These are phyloP conservation scores for Claviceps sp. DNA, from an alignment of 2,329 filamentous ascomycete genomes.

Conservation along the genomic window DNA sequence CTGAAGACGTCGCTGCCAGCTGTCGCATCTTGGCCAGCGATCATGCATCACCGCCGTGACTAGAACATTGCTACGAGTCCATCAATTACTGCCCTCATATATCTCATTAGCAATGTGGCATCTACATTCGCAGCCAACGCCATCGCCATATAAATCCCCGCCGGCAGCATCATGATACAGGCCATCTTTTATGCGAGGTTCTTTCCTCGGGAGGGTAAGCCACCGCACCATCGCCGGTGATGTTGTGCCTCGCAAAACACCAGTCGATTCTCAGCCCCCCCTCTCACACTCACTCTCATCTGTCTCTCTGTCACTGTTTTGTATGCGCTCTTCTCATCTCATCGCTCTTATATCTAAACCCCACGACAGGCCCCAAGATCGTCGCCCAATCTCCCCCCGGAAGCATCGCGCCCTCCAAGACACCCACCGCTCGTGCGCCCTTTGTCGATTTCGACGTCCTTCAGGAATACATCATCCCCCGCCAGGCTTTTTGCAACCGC, in stretches of 20 bases:
- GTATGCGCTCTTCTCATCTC: not conserved
- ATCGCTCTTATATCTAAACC: not conserved
- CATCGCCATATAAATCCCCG: not conserved
- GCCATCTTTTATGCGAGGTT: constrained; percentile 61
- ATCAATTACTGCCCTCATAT: not conserved
- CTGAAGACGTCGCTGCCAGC: not conserved
- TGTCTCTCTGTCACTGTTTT: not conserved
- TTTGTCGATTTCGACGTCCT: constrained; percentile 79
- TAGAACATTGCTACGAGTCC: not conserved
- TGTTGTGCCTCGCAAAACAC: not conserved
- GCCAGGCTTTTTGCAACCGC: constrained; percentile 88
- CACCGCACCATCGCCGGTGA: not conserved
- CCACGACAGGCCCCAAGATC: constrained; percentile 37
- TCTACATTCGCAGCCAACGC: not conserved
- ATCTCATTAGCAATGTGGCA: not conserved
- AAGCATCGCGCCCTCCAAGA: not conserved
- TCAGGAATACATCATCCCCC: constrained; percentile 86
- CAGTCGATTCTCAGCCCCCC: no score
- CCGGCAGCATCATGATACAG: constrained; percentile 41
- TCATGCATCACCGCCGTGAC: not conserved
- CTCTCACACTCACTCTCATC: not conserved
- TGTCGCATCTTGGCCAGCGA: not conserved
- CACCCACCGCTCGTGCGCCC: constrained; percentile 28
- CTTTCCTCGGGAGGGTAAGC: constrained; percentile 47
- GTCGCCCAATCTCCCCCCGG: constrained; percentile 37